A percentile compares a stretch with the other conserved stretches of the same genome.
These are phyloP conservation scores for Euphorbia schlechtendalii DNA, from an alignment of 441 rosid species.

Conservation along the genomic window DNA sequence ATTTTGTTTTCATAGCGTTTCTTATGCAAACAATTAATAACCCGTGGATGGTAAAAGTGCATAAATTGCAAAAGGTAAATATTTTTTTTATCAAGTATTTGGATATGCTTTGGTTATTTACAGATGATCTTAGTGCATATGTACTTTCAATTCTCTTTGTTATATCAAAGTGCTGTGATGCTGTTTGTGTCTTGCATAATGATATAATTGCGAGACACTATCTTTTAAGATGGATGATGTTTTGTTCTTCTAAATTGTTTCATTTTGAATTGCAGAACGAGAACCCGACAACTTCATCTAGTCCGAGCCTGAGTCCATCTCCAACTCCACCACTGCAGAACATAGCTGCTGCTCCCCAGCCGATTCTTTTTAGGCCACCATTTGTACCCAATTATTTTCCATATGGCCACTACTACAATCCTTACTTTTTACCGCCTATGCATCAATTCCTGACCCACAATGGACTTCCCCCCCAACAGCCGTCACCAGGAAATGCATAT, in stretches of 20 bases:
- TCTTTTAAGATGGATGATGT: too few species aligned
- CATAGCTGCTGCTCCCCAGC: conserved; percentile 52
- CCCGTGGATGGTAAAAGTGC: neutral
- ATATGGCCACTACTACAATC: conserved; percentile 57
- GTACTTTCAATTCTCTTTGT: neutral
- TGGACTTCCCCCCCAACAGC: conserved; percentile 70
- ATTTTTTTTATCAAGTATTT: neutral
- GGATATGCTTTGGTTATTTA: neutral
- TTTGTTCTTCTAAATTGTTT: conserved; percentile 22
- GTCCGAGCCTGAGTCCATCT: conserved; percentile 41
- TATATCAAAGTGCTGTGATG: too few species aligned
- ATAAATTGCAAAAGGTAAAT: neutral
- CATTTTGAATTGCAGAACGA: conserved; percentile 42
- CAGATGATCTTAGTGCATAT: neutral
- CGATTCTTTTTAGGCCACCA: conserved; percentile 61
- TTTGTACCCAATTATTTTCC: conserved; percentile 59
- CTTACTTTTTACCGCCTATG: conserved; percentile 51
- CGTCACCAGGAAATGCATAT: conserved; percentile 45
- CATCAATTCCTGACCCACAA: conserved; percentile 59
- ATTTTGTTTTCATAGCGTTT: too few species aligned
- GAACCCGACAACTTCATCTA: conserved; percentile 39
- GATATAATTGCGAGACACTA: neutral
- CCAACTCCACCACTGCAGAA: conserved; percentile 37
- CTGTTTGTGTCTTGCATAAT: conserved; percentile 1
- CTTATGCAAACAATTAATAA: neutral